Conservation (phyloP, 2,329 filamentous ascomycete genomes). For the Botryotinia calthae region DNA sequence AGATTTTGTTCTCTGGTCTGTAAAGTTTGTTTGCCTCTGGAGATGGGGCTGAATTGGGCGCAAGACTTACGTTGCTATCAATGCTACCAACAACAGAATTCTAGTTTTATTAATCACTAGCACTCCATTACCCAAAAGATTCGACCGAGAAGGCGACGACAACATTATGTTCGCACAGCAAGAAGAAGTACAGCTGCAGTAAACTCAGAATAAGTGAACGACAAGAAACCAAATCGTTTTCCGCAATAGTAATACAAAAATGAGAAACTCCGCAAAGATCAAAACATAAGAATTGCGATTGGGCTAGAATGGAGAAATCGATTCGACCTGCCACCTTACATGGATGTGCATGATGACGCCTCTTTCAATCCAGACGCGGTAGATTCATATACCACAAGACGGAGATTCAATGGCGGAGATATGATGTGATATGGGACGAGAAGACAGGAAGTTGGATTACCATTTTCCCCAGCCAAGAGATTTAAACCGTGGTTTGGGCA, state of each 20-base stretch:
- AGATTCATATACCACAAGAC: background rate
- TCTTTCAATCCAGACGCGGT: background rate
- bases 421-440: background rate
- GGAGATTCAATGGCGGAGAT: background rate
- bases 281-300: background rate
- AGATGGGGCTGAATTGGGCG: background rate
- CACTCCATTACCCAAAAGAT: conserved; percentile 26
- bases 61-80: conserved; percentile 34
- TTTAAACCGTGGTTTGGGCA: background rate
- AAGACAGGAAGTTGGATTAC: background rate
- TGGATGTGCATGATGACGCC: conserved; percentile 7
- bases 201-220: background rate
- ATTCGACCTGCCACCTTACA: background rate
- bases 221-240: background rate
- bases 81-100: conserved; percentile 30
- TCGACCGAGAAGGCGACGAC: conserved; percentile 8
- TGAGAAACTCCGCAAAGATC: background rate
- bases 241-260: background rate
- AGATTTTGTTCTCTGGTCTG: background rate
- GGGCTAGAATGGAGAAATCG: background rate
- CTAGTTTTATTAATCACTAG: conserved; percentile 33
- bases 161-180: conserved; percentile 7
- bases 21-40: background rate
- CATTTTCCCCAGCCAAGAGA: background rate
- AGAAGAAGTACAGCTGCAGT: background rate